These are phyloP conservation scores for Ophiostoma ulmi DNA, from an alignment of 2,329 filamentous ascomycete species.

Conservation along the genomic window DNA sequence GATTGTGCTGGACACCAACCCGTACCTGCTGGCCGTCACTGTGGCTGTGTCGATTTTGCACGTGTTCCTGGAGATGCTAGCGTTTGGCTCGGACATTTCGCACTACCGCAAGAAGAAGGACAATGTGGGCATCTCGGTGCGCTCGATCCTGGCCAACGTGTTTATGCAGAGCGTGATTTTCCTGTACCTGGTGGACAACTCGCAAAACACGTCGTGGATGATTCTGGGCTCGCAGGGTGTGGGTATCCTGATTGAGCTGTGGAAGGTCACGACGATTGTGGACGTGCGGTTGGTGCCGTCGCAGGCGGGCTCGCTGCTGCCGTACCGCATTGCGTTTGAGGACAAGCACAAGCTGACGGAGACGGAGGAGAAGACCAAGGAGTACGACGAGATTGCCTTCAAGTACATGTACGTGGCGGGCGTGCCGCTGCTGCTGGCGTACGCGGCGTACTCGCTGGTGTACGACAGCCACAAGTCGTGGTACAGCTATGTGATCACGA, in stretches of 20 bases:
- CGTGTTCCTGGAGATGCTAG: conserved; percentile 90
- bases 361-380: conserved; percentile 95
- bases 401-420: conserved; percentile 91
- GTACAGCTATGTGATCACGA: conserved; percentile 95
- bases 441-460: conserved; percentile 82
- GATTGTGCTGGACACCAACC: conserved; percentile 88
- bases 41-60: conserved; percentile 80
- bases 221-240: conserved; percentile 90
- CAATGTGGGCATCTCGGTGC: conserved; percentile 91
- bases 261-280: conserved; percentile 96
- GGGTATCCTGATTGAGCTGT: conserved; percentile 64
- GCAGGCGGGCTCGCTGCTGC: conserved; percentile 63
- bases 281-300: conserved; percentile 75
- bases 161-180: conserved; percentile 97
- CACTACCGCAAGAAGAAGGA: conserved; percentile 99
- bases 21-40: conserved; percentile 81
- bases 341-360: conserved; percentile 96
- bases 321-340: conserved; percentile 79
- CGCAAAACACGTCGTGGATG: conserved; percentile 98
- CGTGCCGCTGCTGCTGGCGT: conserved; percentile 82
- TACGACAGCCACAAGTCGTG: conserved; percentile 97
- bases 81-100: conserved; percentile 94
- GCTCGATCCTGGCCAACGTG: conserved; percentile 92
- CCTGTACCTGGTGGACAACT: conserved; percentile 94
- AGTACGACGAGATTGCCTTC: conserved; percentile 97